These are phyloP conservation scores for Neoscytalidium dimidiatum DNA, from an alignment of 2,329 filamentous ascomycete genomes.

Conservation along the genomic window DNA sequence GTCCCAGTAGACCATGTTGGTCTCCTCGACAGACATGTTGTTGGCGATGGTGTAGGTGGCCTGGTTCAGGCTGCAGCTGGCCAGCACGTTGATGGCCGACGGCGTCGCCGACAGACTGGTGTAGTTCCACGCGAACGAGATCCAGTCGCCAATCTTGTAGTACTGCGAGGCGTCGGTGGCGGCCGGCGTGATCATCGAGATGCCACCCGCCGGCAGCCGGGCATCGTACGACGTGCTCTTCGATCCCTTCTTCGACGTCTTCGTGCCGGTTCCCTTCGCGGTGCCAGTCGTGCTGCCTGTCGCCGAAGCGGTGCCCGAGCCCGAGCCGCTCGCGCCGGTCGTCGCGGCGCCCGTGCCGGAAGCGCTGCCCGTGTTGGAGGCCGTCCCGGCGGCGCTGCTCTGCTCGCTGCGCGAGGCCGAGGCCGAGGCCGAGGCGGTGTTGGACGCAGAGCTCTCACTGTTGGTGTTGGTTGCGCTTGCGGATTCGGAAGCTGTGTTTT, in stretches of 20 bases:
- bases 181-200: constrained; percentile 63
- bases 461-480: background rate
- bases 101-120: constrained; percentile 63
- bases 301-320: background rate
- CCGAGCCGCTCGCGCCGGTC: background rate
- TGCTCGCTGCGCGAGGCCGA: background rate
- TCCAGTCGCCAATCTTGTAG: constrained; percentile 64
- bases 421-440: background rate
- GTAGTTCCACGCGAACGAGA: constrained; percentile 71
- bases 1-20: constrained; percentile 61
- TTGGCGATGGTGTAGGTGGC: constrained; percentile 62
- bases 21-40: constrained; percentile 58
- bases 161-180: constrained; percentile 53
- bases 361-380: constrained; percentile 5
- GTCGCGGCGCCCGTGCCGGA: background rate
- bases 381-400: background rate
- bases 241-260: constrained; percentile 15
- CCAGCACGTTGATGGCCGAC: constrained; percentile 61
- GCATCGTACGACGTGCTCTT: constrained; percentile 48
- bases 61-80: constrained; percentile 60
- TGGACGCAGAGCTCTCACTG: background rate
- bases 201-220: constrained; percentile 58
- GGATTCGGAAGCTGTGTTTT: background rate
- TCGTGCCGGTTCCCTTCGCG: constrained; percentile 1
- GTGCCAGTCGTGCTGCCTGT: constrained; percentile 14